Evolutionary conservation across 139 green algal species (phyloP), one percentile per base, ranked within the genome.

Genomic region (Closterium sp.): DNA sequence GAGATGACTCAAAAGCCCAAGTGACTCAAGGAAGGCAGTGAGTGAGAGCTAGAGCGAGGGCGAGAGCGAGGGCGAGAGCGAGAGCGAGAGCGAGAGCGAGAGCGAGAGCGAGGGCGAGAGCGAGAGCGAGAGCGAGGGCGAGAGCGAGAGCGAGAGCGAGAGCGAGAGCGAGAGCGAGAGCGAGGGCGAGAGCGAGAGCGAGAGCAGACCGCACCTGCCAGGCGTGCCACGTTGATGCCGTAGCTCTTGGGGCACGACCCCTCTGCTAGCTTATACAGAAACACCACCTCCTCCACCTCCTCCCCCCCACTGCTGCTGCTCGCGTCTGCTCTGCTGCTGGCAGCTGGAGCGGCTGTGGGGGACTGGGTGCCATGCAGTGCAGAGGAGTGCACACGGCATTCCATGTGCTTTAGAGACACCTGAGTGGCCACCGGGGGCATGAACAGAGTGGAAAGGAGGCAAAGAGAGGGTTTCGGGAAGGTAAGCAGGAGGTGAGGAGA

Each of bases 181-280:
- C n/a, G n/a, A n/a, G n/a, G n/a, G n/a, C n/a, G n/a, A n/a, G n/a
- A n/a, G n/a, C n/a, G n/a, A n/a, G n/a, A n/a, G n/a, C n/a, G n/a
- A n/a, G n/a, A n/a, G n/a, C n/a, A n/a, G n/a, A 19, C 35, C 38
- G 86, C 7, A 93, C 98, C 98, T 16, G 98, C 98, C 84, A 99
- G 96, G 4, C 96, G 95, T 12, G 98, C 98, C 19, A 99, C 98
- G 89, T 99, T 99, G 55, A 96, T 96, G 55, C 98, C 98, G 93
- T 99, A 99, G 88, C 94, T 97, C 91, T 97, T 98, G 35, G 98
- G 98, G 93, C 98, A 99, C 2, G 96, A 94, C 12, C 97, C 97
- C 9, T 93, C 66, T 12, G 87, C 88, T 38, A 96, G 91, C 88
- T 96, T 96, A 94, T 99, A 99, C 84, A 99, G 90, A 91, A 99